Conservation (phyloP, 225 moss, liverwort and hornwort species). For the Polytrichum formosum region DNA sequence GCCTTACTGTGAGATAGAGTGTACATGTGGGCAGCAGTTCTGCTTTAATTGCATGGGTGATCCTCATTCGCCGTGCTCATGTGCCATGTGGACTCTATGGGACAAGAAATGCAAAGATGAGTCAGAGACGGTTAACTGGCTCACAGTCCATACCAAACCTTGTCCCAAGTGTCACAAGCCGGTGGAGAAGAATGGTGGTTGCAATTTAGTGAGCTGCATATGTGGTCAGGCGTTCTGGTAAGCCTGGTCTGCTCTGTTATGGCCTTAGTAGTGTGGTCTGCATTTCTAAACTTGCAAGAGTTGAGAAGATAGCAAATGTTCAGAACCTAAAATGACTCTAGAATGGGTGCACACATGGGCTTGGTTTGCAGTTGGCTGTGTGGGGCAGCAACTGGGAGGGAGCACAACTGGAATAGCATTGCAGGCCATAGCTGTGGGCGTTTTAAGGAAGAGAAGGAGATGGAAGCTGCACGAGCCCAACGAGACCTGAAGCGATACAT, state of each 20-base stretch:
- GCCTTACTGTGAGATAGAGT: slow-evolving; percentile 91
- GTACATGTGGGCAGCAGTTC: slow-evolving; percentile 90
- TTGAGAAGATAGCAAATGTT: too few species aligned
- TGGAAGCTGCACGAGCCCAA: slow-evolving; percentile 95
- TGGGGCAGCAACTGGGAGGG: slow-evolving; percentile 96
- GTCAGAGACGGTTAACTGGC: slow-evolving; percentile 93
- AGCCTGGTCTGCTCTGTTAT: slow-evolving; percentile 1
- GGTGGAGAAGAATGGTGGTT: slow-evolving; percentile 98
- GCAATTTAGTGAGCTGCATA: slow-evolving; percentile 91
- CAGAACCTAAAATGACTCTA: too few species aligned
- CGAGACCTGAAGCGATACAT: slow-evolving; percentile 96
- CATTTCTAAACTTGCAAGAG: too few species aligned
- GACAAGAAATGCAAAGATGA: slow-evolving; percentile 99
- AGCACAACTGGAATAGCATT: slow-evolving; percentile 99
- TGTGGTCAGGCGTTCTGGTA: slow-evolving; percentile 99
- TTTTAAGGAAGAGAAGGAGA: slow-evolving; percentile 95
- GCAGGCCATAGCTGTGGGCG: slow-evolving; percentile 99
- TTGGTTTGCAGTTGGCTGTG: slow-evolving; percentile 78
- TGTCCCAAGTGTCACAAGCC: slow-evolving; percentile 97
- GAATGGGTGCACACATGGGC: too few species aligned
- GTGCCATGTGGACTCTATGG: slow-evolving; percentile 97
- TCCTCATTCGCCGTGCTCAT: slow-evolving; percentile 98
- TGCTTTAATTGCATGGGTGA: slow-evolving; percentile 99
- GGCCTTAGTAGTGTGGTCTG: too few species aligned
- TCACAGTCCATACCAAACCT: slow-evolving; percentile 92